Conservation (phyloP, 192 early-diverging fungal genomes). For the Chytriomyces hyalinus region DNA sequence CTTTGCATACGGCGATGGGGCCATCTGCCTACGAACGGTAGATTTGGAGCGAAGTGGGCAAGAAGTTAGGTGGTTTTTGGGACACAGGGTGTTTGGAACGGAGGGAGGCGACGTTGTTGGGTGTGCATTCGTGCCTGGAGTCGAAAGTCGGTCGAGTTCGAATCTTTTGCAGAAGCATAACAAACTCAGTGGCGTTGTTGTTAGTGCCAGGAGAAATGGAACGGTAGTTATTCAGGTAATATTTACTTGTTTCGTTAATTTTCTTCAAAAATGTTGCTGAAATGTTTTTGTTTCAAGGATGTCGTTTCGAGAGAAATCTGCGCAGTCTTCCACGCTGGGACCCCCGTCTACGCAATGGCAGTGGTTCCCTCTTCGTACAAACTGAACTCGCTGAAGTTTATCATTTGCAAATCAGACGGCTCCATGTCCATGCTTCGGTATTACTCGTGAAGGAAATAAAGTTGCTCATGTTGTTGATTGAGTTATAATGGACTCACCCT, state of each 20-base stretch:
- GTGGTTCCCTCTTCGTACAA: constrained; percentile 37
- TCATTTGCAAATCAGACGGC: constrained; percentile 35
- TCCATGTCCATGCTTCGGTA: constrained; percentile 16
- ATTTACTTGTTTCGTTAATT: not conserved
- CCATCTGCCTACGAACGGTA: constrained; percentile 10
- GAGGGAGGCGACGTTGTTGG: constrained; percentile 30
- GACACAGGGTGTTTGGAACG: constrained; percentile 3
- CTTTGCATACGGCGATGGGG: constrained; percentile 32
- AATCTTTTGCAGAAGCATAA: constrained; percentile 15
- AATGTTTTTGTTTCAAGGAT: constrained; percentile 22
- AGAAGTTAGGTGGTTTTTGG: constrained; percentile 33
- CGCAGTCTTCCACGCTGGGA: constrained; percentile 28
- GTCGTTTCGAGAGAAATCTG: constrained; percentile 33
- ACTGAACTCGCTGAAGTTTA: constrained; percentile 7
- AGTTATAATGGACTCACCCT: no score
- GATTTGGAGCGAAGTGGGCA: constrained; percentile 20
- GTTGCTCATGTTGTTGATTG: no score
- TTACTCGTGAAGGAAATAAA: not conserved
- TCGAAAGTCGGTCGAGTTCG: constrained; percentile 7
- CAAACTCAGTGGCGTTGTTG: constrained; percentile 25
- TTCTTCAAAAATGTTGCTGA: not conserved
- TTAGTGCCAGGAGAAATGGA: constrained; percentile 38
- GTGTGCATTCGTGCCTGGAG: constrained; percentile 30
- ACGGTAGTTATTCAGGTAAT: constrained; percentile 39
- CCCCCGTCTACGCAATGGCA: constrained; percentile 23